Evolutionary conservation across 1,284 basidiomycete species (phyloP).

Genomic region (Ustilago tritici): DNA sequence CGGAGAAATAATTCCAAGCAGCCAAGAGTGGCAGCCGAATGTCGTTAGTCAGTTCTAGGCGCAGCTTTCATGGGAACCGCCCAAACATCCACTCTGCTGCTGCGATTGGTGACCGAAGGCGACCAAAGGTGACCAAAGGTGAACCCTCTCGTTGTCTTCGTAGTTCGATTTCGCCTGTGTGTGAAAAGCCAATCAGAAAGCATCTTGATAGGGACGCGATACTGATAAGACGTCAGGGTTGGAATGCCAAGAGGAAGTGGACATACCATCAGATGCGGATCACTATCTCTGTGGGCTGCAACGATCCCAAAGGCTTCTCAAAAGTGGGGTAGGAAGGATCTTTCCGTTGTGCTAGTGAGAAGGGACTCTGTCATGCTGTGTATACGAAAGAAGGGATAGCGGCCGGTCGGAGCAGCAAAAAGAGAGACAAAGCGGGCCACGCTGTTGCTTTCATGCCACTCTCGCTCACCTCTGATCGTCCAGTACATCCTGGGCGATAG

Average conservation of each 20-base stretch:
- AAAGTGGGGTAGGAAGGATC: not conserved
- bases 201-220: not conserved
- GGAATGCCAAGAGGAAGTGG: slow-evolving; percentile 16
- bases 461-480: slow-evolving; percentile 1
- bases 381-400: too few species aligned
- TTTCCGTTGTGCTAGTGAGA: too few species aligned
- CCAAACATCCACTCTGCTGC: not conserved
- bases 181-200: not conserved
- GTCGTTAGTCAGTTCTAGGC: not conserved
- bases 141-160: too few species aligned
- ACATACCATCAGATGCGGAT: not conserved
- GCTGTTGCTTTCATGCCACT: not conserved
- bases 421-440: too few species aligned
- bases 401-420: too few species aligned
- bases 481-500: not conserved
- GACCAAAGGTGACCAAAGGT: too few species aligned
- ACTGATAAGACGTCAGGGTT: slow-evolving; percentile 12
- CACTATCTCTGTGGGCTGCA: not conserved
- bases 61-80: not conserved
- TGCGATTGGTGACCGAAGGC: too few species aligned
- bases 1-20: not conserved
- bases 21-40: not conserved
- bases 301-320: not conserved
- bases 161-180: too few species aligned
- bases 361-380: too few species aligned